phyloP scores from a whole-genome alignment of 73 alveolate species.

The Tetrahymena malaccensis region DNA sequence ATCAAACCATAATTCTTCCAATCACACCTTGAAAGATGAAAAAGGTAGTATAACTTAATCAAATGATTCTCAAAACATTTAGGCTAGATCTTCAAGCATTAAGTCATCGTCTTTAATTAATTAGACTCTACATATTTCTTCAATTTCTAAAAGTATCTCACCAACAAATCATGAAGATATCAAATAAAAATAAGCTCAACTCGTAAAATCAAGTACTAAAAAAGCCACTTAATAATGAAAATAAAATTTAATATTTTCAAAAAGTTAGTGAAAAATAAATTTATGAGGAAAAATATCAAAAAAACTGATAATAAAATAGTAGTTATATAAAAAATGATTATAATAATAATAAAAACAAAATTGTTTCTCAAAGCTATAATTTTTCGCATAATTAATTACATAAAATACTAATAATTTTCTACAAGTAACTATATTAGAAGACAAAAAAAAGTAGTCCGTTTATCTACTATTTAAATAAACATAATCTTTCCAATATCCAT shows the following conservation, averaged over 20 bases:
- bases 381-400: not conserved
- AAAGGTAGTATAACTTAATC: not conserved
- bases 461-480: not conserved
- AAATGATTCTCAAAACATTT: not conserved
- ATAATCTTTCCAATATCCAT: not conserved
- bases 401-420: not conserved
- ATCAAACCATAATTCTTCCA: not conserved
- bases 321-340: too few relatives aligned
- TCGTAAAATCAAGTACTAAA: not conserved
- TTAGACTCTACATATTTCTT: not conserved
- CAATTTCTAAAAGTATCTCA: not conserved
- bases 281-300: too few relatives aligned
- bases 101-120: not conserved
- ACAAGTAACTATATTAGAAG: not conserved
- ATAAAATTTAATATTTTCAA: too few relatives aligned
- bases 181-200: not conserved
- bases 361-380: not conserved
- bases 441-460: not conserved
- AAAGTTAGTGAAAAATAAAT: too few relatives aligned
- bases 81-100: not conserved
- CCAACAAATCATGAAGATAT: not conserved
- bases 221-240: not conserved
- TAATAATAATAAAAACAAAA: too few relatives aligned
- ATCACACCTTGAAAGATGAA: not conserved
- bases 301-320: too few relatives aligned